Base-by-base conservation (phyloP, 805 yeast genomes). In the Starmerella floricola region DNA sequence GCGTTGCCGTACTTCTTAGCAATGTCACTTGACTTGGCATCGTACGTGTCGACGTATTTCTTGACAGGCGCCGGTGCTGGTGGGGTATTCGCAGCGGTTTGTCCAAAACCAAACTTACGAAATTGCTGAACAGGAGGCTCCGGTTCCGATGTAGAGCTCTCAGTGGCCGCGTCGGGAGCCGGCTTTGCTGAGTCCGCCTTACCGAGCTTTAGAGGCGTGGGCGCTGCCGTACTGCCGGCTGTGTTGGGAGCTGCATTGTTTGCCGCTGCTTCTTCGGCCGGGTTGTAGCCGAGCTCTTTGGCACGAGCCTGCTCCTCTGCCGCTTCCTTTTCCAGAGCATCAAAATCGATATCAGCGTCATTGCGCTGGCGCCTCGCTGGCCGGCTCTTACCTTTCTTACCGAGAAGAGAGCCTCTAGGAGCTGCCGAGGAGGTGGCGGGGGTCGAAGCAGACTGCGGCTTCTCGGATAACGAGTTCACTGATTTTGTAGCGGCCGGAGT, bases 251-350 rank as follows among this genome's bases (percentile, higher is more conserved):
- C 20, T 11, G 21, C 36, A n/a, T 8, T 28, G 26, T 23, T 12
- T 24, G 35, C 28, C 26, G 20, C 19, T 19, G 28, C 41, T 8
- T 21, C 24, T 34, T 44, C 57, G 45, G 58, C 57, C 41, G 71
- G 65, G 50, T 65, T 60, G 51, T 69, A 67, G 11, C 71, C 74
- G 23, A 67, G 62, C 51, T 55, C 60, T 41, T 45, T 39, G 16
- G 41, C 31, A 20, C 40, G 80, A 55, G 79, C 83, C 41, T 79
- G 82, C 60, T 87, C 96, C 55, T 72, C 69, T 59, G 79, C 75
- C 18, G 95, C 97, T 56, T 79, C 79, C 57, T 72, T 78, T 61
- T 85, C 80, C 36, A 76, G 73, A 44, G 72, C 76, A 45, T 76
- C 81, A 47, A 76, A 77, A 50, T 76, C 80, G 42, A 76, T 61